Evolutionary conservation across 2,329 filamentous ascomycete species (phyloP), one percentile per base, ranked within the genome.

Genomic region (Leptographium wingfieldii): DNA sequence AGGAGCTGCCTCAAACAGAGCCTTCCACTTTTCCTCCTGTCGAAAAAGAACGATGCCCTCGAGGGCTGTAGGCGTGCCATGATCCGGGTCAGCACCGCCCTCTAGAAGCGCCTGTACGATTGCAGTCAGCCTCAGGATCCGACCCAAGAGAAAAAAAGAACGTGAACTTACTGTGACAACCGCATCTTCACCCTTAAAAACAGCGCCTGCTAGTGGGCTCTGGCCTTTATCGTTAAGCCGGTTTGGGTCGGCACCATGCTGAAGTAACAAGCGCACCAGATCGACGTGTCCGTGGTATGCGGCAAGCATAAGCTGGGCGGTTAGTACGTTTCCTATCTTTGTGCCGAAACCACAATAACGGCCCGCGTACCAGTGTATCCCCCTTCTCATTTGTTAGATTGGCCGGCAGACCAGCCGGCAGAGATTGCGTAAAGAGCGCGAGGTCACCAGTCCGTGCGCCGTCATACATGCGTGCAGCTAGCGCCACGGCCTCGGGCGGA

Each of bases 351-450:
- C 7, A 14, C 48, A 14, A 29, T 27, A 16, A 14, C 12, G 38
- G 10, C 6, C 3, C 7, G 64, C 76, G 52, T 74, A 83, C 80
- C 62, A 90, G 71, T n/a, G 81, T 87, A 68, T 90, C 86, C 56
- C 86, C 87, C 64, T 87, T 85, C 56, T 86, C 80, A 66, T 90
- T 89, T 27, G 85, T 88, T 70, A 90, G 75, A 66, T 88, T 89
- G 1, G 80, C 74, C 0, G 86, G 86, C 31, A 90, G 73, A 1
- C 87, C 86, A 2, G 81, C 82, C 1, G 77, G 75, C 46, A 90
- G 70, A 55, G 86, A 86, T 69, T 85, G 79, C 51, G 77, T 68
- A n/a, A 90, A 80, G 14, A 82, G 70, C 5, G 78, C 68, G 2
- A 79, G 74, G 56, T 85, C 73, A 59, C 86, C 86, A 27, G 72